phyloP scores from a whole-genome alignment of 176 grass and related monocot species.

The Themeda triandra region DNA sequence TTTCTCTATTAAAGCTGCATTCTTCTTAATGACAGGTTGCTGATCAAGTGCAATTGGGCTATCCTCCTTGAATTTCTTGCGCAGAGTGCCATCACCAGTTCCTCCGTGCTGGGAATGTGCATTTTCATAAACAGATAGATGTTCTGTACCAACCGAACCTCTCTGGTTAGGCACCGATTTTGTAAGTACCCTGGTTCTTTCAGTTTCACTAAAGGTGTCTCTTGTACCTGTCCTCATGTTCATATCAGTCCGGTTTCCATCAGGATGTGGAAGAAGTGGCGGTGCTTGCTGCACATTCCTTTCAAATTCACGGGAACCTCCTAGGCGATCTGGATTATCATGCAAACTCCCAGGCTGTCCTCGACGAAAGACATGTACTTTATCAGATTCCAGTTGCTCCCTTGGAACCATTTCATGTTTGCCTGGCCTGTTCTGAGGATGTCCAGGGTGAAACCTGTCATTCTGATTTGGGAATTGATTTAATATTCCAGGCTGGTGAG shows the following conservation, averaged over 20 bases:
- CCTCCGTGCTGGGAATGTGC: constrained; percentile 25
- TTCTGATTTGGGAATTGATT: constrained; percentile 59
- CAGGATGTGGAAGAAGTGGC: constrained; percentile 47
- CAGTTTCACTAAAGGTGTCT: constrained; percentile 31
- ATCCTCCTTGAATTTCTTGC: constrained; percentile 40
- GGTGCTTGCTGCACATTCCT: constrained; percentile 49
- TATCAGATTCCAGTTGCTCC: constrained; percentile 40
- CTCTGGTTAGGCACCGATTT: constrained; percentile 32
- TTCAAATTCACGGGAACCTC: constrained; percentile 38
- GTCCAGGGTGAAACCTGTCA: constrained; percentile 42
- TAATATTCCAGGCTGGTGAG: constrained; percentile 58
- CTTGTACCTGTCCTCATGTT: constrained; percentile 34
- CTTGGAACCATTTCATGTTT: constrained; percentile 45
- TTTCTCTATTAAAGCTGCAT: constrained; percentile 80
- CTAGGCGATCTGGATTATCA: constrained; percentile 43
- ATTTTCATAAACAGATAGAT: constrained; percentile 26
- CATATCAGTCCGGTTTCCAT: constrained; percentile 16
- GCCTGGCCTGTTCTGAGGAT: constrained; percentile 43
- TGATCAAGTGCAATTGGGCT: constrained; percentile 32
- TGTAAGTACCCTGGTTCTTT: constrained; percentile 38
- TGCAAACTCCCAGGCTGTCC: constrained; percentile 75
- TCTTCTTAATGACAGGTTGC: constrained; percentile 65
- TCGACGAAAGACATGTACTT: constrained; percentile 42
- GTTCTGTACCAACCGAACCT: constrained; percentile 9
- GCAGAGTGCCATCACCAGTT: constrained; percentile 41